These are phyloP conservation scores for Galerina marginata DNA, from an alignment of 768 basidiomycete genomes.

Conservation along the genomic window DNA sequence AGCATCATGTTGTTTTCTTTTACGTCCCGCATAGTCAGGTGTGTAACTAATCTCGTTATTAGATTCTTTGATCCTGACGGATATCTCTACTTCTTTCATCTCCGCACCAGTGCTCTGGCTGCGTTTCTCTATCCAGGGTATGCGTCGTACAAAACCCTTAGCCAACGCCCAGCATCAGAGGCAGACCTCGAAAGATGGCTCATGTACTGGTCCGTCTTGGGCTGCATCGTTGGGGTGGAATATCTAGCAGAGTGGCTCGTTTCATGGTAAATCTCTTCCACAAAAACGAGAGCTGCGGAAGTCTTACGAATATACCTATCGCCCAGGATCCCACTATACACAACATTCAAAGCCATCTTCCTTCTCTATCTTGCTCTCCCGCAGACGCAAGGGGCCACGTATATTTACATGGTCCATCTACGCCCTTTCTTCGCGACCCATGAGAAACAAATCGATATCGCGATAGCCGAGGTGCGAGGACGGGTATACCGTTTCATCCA, in stretches of 20 bases:
- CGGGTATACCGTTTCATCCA: slow-evolving; percentile 69
- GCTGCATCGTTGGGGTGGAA: slow-evolving; percentile 82
- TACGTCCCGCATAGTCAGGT: slow-evolving; percentile 56
- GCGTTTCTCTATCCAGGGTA: slow-evolving; percentile 94
- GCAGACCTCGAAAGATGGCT: slow-evolving; percentile 91
- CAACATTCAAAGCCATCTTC: slow-evolving; percentile 78
- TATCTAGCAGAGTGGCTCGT: slow-evolving; percentile 87
- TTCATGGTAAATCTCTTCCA: slow-evolving; percentile 68
- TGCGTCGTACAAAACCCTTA: slow-evolving; percentile 94
- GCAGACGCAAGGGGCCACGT: slow-evolving; percentile 86
- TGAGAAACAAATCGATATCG: slow-evolving; percentile 84
- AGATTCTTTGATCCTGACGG: background rate
- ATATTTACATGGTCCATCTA: slow-evolving; percentile 80
- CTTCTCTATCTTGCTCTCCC: slow-evolving; percentile 91
- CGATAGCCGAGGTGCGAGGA: slow-evolving; percentile 68
- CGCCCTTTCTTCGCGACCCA: slow-evolving; percentile 84
- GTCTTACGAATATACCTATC: background rate
- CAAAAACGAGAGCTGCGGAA: background rate
- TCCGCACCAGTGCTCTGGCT: slow-evolving; percentile 56
- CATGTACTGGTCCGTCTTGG: slow-evolving; percentile 95
- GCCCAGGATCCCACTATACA: slow-evolving; percentile 88
- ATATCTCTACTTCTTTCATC: background rate
- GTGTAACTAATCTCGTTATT: slow-evolving; percentile 17
- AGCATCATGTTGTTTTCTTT: slow-evolving; percentile 53
- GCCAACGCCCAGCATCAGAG: slow-evolving; percentile 84